Conservation (phyloP, 768 basidiomycete species). For the Tephrocybe sp. region DNA sequence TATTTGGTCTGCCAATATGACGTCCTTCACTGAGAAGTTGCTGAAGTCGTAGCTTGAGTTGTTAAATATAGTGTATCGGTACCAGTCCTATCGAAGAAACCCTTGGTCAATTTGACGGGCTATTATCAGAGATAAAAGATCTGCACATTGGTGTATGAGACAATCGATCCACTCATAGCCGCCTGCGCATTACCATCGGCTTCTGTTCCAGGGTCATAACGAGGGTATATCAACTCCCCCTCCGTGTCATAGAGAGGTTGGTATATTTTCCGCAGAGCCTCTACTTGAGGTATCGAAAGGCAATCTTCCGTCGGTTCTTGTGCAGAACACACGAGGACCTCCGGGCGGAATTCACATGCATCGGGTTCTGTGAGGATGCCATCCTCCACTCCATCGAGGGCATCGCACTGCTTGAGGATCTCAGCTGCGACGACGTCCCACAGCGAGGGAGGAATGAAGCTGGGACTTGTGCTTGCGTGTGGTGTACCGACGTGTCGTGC, state of each 20-base stretch:
- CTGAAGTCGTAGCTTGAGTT: conserved; percentile 10
- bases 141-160: background rate
- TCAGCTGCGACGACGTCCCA: conserved; percentile 10
- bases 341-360: conserved; percentile 12
- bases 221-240: conserved; percentile 9
- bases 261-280: conserved; percentile 8
- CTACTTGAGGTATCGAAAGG: conserved; percentile 6
- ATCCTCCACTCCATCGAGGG: conserved; percentile 11
- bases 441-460: conserved; percentile 1
- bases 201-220: conserved; percentile 14
- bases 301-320: background rate
- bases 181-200: conserved; percentile 1
- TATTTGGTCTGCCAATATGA: background rate
- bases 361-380: conserved; percentile 16
- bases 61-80: conserved; percentile 7
- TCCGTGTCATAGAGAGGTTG: conserved; percentile 6
- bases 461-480: background rate
- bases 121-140: too few species aligned
- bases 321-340: conserved; percentile 4
- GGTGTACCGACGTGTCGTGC: conserved; percentile 3
- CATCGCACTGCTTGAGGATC: conserved; percentile 15
- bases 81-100: conserved; percentile 13
- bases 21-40: conserved; percentile 1
- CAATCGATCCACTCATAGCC: conserved; percentile 1
- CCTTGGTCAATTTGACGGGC: too few species aligned